phyloP scores from a whole-genome alignment of 2,329 filamentous ascomycete species.

The Trichoderma sp. region DNA sequence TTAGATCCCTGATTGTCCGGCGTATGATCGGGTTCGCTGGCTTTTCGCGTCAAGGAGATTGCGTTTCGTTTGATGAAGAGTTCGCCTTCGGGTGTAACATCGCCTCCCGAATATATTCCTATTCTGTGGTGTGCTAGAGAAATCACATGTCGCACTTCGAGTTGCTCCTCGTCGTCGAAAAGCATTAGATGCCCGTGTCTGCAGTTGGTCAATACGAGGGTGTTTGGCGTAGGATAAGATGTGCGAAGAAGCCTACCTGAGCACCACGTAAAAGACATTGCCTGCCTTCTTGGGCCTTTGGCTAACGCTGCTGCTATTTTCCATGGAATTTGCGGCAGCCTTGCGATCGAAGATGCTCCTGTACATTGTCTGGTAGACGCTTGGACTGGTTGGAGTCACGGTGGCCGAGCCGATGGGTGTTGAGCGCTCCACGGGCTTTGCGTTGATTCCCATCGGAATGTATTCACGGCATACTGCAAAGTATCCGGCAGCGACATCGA shows the following conservation, averaged over 20 bases:
- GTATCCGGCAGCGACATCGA: slow-evolving; percentile 83
- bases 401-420: slow-evolving; percentile 74
- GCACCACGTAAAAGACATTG: slow-evolving; percentile 89
- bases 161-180: slow-evolving; percentile 91
- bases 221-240: not conserved
- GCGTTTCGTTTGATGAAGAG: slow-evolving; percentile 95
- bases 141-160: slow-evolving; percentile 94
- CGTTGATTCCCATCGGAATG: slow-evolving; percentile 85
- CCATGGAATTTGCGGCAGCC: slow-evolving; percentile 44
- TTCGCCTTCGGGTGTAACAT: slow-evolving; percentile 80
- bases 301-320: slow-evolving; percentile 48
- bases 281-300: slow-evolving; percentile 63
- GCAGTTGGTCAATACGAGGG: not conserved
- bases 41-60: slow-evolving; percentile 71
- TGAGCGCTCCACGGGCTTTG: slow-evolving; percentile 82
- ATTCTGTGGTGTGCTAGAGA: slow-evolving; percentile 85
- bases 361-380: slow-evolving; percentile 98
- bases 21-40: slow-evolving; percentile 50
- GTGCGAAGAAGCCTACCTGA: slow-evolving; percentile 58
- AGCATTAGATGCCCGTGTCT: slow-evolving; percentile 96
- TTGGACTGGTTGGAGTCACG: slow-evolving; percentile 77
- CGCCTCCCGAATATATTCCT: slow-evolving; percentile 78
- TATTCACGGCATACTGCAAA: slow-evolving; percentile 96
- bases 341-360: slow-evolving; percentile 90
- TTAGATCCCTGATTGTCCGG: slow-evolving; percentile 62